These are phyloP conservation scores for Gaultheria prostrata DNA, from an alignment of 148 eudicot genomes.

Conservation along the genomic window DNA sequence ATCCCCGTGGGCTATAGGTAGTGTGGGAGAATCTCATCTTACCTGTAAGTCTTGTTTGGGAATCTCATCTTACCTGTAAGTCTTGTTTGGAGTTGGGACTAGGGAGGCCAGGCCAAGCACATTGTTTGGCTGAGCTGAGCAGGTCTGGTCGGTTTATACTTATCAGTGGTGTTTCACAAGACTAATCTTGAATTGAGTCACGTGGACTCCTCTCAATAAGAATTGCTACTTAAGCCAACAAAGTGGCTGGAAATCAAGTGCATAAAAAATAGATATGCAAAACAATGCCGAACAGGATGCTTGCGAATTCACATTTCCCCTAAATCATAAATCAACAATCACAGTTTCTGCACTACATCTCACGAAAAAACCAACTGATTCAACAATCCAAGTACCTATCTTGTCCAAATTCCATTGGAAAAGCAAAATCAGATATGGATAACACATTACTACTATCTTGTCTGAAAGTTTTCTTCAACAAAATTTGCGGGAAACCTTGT, in stretches of 20 bases:
- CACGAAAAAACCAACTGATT: slow-evolving; percentile 2
- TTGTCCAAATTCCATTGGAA: not conserved
- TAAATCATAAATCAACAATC: slow-evolving; percentile 6
- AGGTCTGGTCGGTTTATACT: too few relatives aligned
- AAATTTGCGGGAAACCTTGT: not conserved
- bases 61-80: too few relatives aligned
- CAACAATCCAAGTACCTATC: slow-evolving; percentile 7
- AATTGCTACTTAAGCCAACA: not conserved
- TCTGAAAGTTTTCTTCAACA: slow-evolving; percentile 1
- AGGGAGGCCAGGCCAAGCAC: too few relatives aligned
- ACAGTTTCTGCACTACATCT: not conserved
- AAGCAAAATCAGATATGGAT: not conserved
- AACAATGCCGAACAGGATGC: not conserved
- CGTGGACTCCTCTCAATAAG: not conserved
- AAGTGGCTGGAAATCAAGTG: not conserved
- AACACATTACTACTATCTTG: slow-evolving; percentile 5
- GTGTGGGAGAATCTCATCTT: too few relatives aligned
- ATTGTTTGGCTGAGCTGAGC: too few relatives aligned
- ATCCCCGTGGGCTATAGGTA: too few relatives aligned
- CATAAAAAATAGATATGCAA: not conserved
- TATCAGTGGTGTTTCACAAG: not conserved
- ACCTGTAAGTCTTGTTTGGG: too few relatives aligned
- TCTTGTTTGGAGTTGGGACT: too few relatives aligned
- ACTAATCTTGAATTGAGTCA: not conserved
- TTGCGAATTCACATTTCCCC: not conserved